These are phyloP conservation scores for Anthracocystis panici-leucophaei DNA, from an alignment of 1,284 basidiomycete species.

Conservation along the genomic window DNA sequence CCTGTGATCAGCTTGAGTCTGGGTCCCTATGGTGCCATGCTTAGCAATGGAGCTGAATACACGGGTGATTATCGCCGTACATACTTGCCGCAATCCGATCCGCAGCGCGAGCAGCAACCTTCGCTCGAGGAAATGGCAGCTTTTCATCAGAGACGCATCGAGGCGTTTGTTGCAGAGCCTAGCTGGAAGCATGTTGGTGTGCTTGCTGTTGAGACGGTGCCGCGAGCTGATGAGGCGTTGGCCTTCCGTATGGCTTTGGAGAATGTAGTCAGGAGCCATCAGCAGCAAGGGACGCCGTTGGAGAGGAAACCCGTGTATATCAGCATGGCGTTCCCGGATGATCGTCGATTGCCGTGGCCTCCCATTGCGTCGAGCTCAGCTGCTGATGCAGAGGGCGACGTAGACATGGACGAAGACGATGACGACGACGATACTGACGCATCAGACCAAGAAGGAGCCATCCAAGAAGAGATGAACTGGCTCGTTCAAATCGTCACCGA, in stretches of 20 bases:
- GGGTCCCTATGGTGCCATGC: slow-evolving; percentile 60
- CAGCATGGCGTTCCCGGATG: slow-evolving; percentile 54
- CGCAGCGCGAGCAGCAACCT: slow-evolving; percentile 32
- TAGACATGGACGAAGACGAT: slow-evolving; percentile 39
- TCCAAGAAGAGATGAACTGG: slow-evolving; percentile 50
- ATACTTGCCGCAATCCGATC: slow-evolving; percentile 35
- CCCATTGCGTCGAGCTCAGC: slow-evolving; percentile 7
- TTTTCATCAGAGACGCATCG: slow-evolving; percentile 55
- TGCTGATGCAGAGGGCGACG: slow-evolving; percentile 17
- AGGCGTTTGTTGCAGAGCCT: slow-evolving; percentile 34
- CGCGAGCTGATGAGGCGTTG: slow-evolving; percentile 57
- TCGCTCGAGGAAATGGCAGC: slow-evolving; percentile 42
- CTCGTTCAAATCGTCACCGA: slow-evolving; percentile 42
- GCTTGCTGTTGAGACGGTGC: slow-evolving; percentile 61
- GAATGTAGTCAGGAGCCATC: slow-evolving; percentile 25
- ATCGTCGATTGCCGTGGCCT: slow-evolving; percentile 48
- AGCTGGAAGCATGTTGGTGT: slow-evolving; percentile 55
- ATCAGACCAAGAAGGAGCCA: slow-evolving; percentile 19
- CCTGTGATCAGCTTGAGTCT: slow-evolving; percentile 54
- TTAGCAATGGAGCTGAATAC: slow-evolving; percentile 61
- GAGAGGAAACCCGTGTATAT: slow-evolving; percentile 56
- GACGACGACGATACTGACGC: slow-evolving; percentile 24
- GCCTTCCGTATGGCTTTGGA: slow-evolving; percentile 55
- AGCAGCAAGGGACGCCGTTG: slow-evolving; percentile 20
- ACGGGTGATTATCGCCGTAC: slow-evolving; percentile 58